These are phyloP conservation scores for Phytophthora boehmeriae DNA, from an alignment of 352 stramenopile species.

Conservation along the genomic window DNA sequence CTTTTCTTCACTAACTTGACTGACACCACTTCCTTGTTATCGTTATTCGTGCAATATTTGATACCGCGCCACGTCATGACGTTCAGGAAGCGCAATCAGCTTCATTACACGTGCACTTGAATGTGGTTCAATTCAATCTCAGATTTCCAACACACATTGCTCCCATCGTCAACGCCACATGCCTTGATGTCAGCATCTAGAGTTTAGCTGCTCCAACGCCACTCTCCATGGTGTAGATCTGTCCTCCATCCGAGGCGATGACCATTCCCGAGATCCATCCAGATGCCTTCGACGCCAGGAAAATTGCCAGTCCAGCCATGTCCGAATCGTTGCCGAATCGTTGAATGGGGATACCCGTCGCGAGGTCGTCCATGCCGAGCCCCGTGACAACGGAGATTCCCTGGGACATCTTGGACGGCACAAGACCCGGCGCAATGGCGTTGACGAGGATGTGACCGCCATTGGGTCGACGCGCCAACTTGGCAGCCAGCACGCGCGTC, in stretches of 20 bases:
- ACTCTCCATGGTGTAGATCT: slow-evolving; percentile 52
- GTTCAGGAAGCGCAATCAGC: no score
- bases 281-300: slow-evolving; percentile 88
- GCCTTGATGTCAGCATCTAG: not conserved
- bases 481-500: slow-evolving; percentile 87
- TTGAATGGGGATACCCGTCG: slow-evolving; percentile 76
- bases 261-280: slow-evolving; percentile 93
- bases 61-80: no score
- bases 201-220: slow-evolving; percentile 40
- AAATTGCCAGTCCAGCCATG: slow-evolving; percentile 94
- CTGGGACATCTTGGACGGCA: slow-evolving; percentile 89
- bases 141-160: no score
- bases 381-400: slow-evolving; percentile 66
- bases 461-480: slow-evolving; percentile 77
- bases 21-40: no score
- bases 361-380: slow-evolving; percentile 58
- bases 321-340: slow-evolving; percentile 87
- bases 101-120: no score
- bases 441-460: slow-evolving; percentile 94
- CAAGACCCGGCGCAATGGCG: slow-evolving; percentile 90
- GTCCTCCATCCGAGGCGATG: slow-evolving; percentile 92
- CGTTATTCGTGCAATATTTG: no score
- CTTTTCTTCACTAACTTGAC: no score
- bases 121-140: no score
- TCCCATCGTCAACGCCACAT: no score